Conservation (phyloP, 75 land plant genomes). For the Sequoia sempervirens region DNA sequence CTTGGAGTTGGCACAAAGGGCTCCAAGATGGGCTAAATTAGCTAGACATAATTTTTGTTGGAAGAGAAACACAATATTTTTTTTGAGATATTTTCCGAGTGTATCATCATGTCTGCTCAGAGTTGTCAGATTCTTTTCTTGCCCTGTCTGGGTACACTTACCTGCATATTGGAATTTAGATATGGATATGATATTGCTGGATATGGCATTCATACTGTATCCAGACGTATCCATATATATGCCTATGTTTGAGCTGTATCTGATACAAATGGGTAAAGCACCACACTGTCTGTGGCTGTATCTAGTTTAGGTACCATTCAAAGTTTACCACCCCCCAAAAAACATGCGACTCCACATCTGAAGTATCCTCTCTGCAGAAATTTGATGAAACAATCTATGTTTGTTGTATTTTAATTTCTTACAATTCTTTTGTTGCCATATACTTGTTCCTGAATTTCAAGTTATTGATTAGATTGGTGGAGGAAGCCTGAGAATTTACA, state of each 20-base stretch:
- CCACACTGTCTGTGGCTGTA: too few species aligned
- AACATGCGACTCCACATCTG: neutral
- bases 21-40: neutral
- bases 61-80: too few species aligned
- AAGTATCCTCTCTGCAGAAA: neutral
- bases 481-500: constrained; percentile 92
- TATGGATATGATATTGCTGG: too few species aligned
- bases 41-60: neutral
- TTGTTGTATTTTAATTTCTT: neutral
- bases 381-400: neutral
- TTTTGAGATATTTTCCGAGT: neutral
- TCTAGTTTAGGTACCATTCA: too few species aligned
- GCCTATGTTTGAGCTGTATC: too few species aligned
- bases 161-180: too few species aligned
- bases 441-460: neutral
- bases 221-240: too few species aligned
- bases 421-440: neutral
- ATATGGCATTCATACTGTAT: too few species aligned
- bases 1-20: neutral
- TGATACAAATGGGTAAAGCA: too few species aligned
- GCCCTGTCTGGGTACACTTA: too few species aligned
- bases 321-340: too few species aligned
- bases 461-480: constrained; percentile 74
- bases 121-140: too few species aligned
- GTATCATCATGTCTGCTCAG: neutral